Evolutionary conservation across 139 green algal genomes (phyloP), one percentile per base, ranked within the genome.

Genomic region (Chlorella sp.): DNA sequence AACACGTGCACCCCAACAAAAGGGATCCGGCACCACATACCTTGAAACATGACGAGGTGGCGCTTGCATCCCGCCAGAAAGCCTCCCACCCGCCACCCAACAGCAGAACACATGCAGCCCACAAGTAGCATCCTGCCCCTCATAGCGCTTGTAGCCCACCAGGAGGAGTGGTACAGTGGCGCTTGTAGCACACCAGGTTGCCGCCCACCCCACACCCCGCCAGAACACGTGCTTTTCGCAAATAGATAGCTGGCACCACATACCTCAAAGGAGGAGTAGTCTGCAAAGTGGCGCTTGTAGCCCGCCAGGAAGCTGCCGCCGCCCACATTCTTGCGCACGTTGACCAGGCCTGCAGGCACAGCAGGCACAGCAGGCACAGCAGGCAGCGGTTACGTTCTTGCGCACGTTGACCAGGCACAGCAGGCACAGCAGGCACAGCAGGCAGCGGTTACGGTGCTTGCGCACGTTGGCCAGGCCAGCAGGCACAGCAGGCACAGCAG

Each of bases 301-400:
- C 93, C 93, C 40, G 89, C 89, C 53, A 93, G n/a, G 61, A 95
- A 92, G 61, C 32, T 82, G 85, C 91, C 89, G 32, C 91, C 90
- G 21, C 93, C 93, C 71, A 94, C 83, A 40, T 90, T 86, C 16
- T 87, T 60, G 73, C 89, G 81, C 61, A 94, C 91, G 37, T 81
- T 84, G 89, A 95, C 92, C 16, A 93, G 85, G 28, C 93, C 93
- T 93, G 91, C 69, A 80, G 42, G 40, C 36, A 2, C 3, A 26
- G 42, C 61, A 24, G 24, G 34, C 39, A 26, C 16, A 21, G 16
- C 40, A n/a, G n/a, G n/a, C n/a, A n/a, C n/a, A n/a, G 79, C 37
- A 7, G 40, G 40, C 7, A 2, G 76, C 34, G 37, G 14, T 34
- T 81, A 18, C 34, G 18, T 68, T 14, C 60, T 68, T 14, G 64